phyloP scores from a whole-genome alignment of 2,329 filamentous ascomycete species.

The Tolypocladium paradoxum region DNA sequence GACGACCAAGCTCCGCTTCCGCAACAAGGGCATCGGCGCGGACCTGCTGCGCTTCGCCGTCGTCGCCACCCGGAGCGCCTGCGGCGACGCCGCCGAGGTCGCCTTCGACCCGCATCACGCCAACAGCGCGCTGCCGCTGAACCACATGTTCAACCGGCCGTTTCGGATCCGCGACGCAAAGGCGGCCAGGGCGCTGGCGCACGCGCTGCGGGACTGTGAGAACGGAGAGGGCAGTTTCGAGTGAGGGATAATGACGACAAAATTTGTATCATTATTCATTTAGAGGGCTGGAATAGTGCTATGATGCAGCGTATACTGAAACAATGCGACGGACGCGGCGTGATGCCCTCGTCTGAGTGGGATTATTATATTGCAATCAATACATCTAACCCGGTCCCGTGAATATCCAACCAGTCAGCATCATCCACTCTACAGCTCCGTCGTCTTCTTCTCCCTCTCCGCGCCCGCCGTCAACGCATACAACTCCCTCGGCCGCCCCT shows the following conservation, averaged over 20 bases:
- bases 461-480: slow-evolving; percentile 30
- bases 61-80: slow-evolving; percentile 48
- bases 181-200: slow-evolving; percentile 35
- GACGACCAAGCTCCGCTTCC: slow-evolving; percentile 63
- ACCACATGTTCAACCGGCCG: slow-evolving; percentile 44
- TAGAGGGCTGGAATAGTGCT: not conserved
- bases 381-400: not conserved
- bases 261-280: not conserved
- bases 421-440: slow-evolving; percentile 3
- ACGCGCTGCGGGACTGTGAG: slow-evolving; percentile 12
- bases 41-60: slow-evolving; percentile 65
- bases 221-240: slow-evolving; percentile 4
- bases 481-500: slow-evolving; percentile 41
- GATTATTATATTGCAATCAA: not conserved
- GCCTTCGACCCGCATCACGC: slow-evolving; percentile 69
- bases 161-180: slow-evolving; percentile 45
- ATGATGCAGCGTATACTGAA: not conserved
- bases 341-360: not conserved
- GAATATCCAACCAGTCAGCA: not conserved
- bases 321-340: not conserved
- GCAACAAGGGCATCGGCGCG: slow-evolving; percentile 58
- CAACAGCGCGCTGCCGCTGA: slow-evolving; percentile 51
- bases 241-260: not conserved
- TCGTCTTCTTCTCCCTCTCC: not conserved
- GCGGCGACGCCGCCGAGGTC: slow-evolving; percentile 49